A percentile compares a stretch with the other conserved stretches of the same genome.
Evolutionary conservation across 2,329 filamentous ascomycete species (phyloP).

Genomic region (Trichoderma koningii): DNA sequence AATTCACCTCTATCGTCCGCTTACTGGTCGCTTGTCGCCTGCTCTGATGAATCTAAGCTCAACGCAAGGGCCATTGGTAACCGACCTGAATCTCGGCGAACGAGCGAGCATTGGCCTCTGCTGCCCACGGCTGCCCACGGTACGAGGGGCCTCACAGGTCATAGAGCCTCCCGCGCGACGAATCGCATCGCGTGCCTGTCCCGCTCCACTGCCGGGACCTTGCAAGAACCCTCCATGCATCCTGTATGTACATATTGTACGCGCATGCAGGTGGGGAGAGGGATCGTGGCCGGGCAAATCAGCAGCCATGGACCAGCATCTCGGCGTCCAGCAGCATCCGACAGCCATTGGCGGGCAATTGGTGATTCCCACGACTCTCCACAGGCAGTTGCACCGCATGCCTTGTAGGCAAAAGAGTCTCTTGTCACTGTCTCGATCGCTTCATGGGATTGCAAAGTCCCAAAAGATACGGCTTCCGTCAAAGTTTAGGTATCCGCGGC

Average conservation of each 20-base stretch:
- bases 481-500: background rate
- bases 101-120: background rate
- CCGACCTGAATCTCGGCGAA: background rate
- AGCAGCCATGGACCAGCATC: slow-evolving; percentile 10
- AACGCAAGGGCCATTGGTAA: too few relatives aligned
- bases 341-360: background rate
- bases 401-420: background rate
- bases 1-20: background rate
- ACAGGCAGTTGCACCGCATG: background rate
- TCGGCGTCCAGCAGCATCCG: slow-evolving; percentile 11
- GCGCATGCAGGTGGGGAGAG: slow-evolving; percentile 4
- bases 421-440: background rate
- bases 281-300: background rate
- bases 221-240: background rate
- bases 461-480: background rate
- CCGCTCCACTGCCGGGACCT: slow-evolving; percentile 1
- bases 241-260: background rate
- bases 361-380: background rate
- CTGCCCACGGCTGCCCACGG: background rate
- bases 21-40: slow-evolving; percentile 3
- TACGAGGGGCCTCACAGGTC: background rate
- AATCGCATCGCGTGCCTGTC: slow-evolving; percentile 2
- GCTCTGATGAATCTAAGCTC: background rate
- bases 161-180: background rate
- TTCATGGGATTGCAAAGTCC: background rate